Evolutionary conservation across 1,139 yeast species (phyloP), one percentile per base, ranked within the genome.

Genomic region (Lodderomyces oxycetoniae): DNA sequence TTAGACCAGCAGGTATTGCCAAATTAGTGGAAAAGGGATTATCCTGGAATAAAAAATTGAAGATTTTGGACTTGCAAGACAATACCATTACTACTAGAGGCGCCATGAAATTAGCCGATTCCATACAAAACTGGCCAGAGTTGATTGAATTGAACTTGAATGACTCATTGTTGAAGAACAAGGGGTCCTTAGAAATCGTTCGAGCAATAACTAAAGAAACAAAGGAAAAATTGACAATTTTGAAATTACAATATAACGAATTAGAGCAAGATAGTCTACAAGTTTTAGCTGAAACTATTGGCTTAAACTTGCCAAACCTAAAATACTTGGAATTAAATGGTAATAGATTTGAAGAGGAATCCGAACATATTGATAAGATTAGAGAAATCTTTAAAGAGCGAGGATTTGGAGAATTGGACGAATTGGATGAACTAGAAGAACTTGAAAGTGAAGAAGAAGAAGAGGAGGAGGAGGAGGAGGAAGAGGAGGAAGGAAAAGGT

Each of bases 351-450:
- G 73, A 66, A 33, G 74, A 68, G 39, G 73, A 68, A 37, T 57
- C 61, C 15, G 63, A 61, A 28, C 57, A 54, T 29, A 45, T 67
- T 35, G 63, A 56, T 37, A 44, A 53, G 33, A 63, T 64, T 38
- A 51, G 41, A 23, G 74, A 67, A 16, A 57, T 82, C 15, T 88
- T 91, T 47, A 86, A 79, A 43, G 74, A 71, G 28, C 76, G 88
- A 52, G 93, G 89, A 0, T 58, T 63, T 39, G 95, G 96, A 38
- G 93, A 82, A 55, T 59, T 91, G 21, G 96, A 88, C 50, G 96
- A 88, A 48, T 69, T 88, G 40, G 97, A 91, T 49, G 98, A 91
- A 49, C 74, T 93, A 64, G 98, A 91, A 62, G 96, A 87, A 55
- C 70, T 79, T 32, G 88, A 85, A 46, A 80, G 86, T 41, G 96